phyloP scores from a whole-genome alignment of 805 yeast genomes.

The Lipomyces kockii region DNA sequence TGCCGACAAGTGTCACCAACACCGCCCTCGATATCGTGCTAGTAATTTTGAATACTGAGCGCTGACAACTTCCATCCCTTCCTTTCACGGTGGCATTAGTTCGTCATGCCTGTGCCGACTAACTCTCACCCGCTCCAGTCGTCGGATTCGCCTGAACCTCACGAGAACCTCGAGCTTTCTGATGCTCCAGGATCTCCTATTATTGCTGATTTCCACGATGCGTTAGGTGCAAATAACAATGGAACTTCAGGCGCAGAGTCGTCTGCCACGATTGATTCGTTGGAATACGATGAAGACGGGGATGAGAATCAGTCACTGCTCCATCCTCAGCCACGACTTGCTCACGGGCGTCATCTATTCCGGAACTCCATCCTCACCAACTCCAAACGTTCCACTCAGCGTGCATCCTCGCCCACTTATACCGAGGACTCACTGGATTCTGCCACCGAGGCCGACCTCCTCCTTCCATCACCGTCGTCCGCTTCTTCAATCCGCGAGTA shows the following conservation, averaged over 20 bases:
- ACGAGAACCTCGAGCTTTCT: constrained; percentile 8
- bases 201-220: constrained; percentile 26
- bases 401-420: background rate
- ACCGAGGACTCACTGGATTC: constrained; percentile 21
- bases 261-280: constrained; percentile 22
- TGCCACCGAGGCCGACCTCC: constrained; percentile 32
- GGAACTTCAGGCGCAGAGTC: constrained; percentile 7
- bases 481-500: constrained; percentile 17
- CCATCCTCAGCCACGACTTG: constrained; percentile 26
- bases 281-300: constrained; percentile 34
- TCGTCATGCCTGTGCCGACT: constrained; percentile 4
- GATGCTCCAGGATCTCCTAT: constrained; percentile 32
- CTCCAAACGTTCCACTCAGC: background rate
- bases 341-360: constrained; percentile 23
- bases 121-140: constrained; percentile 29
- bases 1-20: background rate
- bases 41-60: background rate
- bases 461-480: constrained; percentile 36
- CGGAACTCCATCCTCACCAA: constrained; percentile 9
- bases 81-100: background rate
- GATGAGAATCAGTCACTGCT: constrained; percentile 26
- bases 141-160: constrained; percentile 3
- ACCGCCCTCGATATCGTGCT: background rate
- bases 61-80: background rate
- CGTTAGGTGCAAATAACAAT: constrained; percentile 2